A percentile compares a stretch with the other conserved stretches of the same genome.
These are phyloP conservation scores for Allium cepa DNA, from an alignment of 106 monocot species.

Conservation along the genomic window DNA sequence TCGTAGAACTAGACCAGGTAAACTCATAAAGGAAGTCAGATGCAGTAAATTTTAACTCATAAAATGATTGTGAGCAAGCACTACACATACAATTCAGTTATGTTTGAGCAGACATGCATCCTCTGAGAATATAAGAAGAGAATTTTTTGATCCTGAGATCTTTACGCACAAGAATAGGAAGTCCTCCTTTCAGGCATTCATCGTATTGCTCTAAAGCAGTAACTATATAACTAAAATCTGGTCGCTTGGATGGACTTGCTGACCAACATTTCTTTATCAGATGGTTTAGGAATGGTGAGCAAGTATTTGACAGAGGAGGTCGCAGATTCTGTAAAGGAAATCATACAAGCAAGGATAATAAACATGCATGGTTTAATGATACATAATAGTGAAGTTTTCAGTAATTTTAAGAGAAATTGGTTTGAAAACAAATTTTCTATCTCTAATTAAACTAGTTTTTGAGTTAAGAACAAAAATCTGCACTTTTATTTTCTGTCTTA, in stretches of 20 bases:
- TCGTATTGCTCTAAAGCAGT: slow-evolving; percentile 65
- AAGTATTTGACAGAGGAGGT: slow-evolving; percentile 50
- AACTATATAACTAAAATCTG: slow-evolving; percentile 79
- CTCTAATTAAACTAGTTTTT: no score
- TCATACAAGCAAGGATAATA: neutral
- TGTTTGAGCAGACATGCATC: slow-evolving; percentile 35
- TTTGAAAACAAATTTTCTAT: no score
- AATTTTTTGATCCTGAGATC: slow-evolving; percentile 34
- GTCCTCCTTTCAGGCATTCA: slow-evolving; percentile 58
- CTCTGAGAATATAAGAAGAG: slow-evolving; percentile 40
- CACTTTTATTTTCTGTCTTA: no score
- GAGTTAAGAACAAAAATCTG: no score
- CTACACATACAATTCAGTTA: neutral
- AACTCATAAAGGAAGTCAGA: no score
- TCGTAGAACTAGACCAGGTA: no score
- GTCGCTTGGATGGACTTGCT: slow-evolving; percentile 65
- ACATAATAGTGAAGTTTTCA: no score
- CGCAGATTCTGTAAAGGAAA: slow-evolving; percentile 51
- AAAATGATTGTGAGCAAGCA: no score
- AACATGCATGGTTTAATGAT: neutral
- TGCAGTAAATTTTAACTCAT: no score
- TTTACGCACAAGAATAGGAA: slow-evolving; percentile 37
- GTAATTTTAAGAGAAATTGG: no score
- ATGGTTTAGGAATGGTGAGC: slow-evolving; percentile 65
- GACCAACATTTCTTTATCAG: slow-evolving; percentile 90